phyloP scores from a whole-genome alignment of 371 early-diverging fungal genomes.

The Mortierella sp. region DNA sequence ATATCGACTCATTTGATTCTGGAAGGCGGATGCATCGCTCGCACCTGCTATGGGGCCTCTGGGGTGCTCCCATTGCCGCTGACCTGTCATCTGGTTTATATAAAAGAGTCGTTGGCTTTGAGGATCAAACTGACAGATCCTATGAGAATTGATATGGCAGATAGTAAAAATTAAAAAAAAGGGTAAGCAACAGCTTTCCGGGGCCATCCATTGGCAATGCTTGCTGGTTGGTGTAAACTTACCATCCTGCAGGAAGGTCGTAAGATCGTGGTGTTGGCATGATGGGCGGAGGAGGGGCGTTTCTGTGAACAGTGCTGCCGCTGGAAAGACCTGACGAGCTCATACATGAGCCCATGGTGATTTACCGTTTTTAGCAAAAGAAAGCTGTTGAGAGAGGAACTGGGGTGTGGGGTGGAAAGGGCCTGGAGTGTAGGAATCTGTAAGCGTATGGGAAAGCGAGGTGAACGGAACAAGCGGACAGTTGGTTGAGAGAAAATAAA shows the following conservation, averaged over 20 bases:
- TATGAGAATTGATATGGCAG: background rate
- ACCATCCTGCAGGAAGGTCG: slow-evolving; percentile 27
- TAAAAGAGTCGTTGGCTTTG: slow-evolving; percentile 29
- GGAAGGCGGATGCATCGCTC: slow-evolving; percentile 23
- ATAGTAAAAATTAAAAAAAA: background rate
- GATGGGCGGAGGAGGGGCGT: slow-evolving; percentile 10
- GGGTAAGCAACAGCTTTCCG: background rate
- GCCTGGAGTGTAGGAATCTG: too few relatives aligned
- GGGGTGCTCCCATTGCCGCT: slow-evolving; percentile 39
- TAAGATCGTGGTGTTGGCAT: slow-evolving; percentile 21
- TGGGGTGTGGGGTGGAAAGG: too few relatives aligned
- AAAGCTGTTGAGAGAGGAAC: too few relatives aligned
- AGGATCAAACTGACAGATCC: slow-evolving; percentile 34
- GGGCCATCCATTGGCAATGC: background rate
- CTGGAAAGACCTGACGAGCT: slow-evolving; percentile 1
- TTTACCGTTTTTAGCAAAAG: too few relatives aligned
- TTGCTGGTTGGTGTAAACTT: background rate
- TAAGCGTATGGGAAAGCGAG: too few relatives aligned
- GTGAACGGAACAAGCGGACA: too few relatives aligned
- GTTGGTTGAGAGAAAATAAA: too few relatives aligned
- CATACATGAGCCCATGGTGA: background rate
- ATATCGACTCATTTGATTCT: slow-evolving; percentile 20
- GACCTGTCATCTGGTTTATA: slow-evolving; percentile 25
- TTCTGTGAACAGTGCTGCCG: slow-evolving; percentile 3
- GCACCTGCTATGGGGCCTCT: slow-evolving; percentile 3